Conservation (phyloP, 2,329 filamentous ascomycete genomes). For the Penicillium palitans region DNA sequence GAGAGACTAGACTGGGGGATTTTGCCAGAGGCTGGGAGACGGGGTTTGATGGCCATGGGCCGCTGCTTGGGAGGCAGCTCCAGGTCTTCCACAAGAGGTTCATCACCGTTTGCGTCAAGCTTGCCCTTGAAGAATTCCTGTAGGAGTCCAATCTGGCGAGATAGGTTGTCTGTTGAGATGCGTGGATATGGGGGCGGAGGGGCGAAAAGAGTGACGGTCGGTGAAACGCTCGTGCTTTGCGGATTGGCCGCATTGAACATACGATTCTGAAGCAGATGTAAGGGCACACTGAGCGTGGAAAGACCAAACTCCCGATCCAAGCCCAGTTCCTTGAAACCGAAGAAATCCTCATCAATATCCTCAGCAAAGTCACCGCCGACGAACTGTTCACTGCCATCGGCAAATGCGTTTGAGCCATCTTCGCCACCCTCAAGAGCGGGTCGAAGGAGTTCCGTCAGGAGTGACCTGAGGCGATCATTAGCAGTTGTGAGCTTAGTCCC, state of each 20-base stretch:
- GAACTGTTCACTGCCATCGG: constrained; percentile 96
- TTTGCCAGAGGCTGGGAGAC: constrained; percentile 49
- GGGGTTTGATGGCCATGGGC: constrained; percentile 44
- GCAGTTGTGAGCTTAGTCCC: constrained; percentile 75
- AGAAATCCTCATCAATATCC: constrained; percentile 97
- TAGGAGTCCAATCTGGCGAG: constrained; percentile 79
- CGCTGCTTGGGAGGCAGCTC: constrained; percentile 91
- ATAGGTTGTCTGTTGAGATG: constrained; percentile 75
- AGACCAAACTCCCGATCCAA: constrained; percentile 88
- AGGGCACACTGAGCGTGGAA: constrained; percentile 82
- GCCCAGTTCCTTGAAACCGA: constrained; percentile 93
- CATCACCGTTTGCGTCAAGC: constrained; percentile 77
- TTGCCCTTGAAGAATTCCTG: constrained; percentile 91
- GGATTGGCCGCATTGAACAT: constrained; percentile 83
- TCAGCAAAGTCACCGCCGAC: constrained; percentile 96
- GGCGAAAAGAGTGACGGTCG: constrained; percentile 59
- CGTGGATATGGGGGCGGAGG: constrained; percentile 71
- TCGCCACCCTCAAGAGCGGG: constrained; percentile 80
- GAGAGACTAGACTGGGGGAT: constrained; percentile 39
- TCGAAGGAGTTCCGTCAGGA: constrained; percentile 88
- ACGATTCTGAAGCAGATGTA: constrained; percentile 89
- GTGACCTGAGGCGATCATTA: constrained; percentile 91
- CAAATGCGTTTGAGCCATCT: constrained; percentile 88
- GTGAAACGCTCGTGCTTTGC: constrained; percentile 58
- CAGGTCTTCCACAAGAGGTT: constrained; percentile 88